Evolutionary conservation across 2,329 filamentous ascomycete species (phyloP).

Genomic region (Colletotrichum filicis): DNA sequence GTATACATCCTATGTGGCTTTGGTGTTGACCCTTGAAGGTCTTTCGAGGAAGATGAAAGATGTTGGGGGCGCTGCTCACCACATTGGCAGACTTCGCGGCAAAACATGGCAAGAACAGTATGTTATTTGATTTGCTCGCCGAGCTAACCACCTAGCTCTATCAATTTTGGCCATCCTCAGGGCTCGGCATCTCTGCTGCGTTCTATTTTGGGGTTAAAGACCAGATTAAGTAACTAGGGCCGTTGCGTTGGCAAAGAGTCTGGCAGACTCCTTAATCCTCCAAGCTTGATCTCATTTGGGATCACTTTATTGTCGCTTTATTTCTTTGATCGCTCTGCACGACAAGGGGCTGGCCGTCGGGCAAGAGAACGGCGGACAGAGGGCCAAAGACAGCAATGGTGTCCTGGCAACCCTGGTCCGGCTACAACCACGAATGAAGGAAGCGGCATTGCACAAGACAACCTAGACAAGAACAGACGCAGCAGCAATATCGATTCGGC

Average conservation of each 20-base stretch:
- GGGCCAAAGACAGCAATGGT: background rate
- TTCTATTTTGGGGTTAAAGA: background rate
- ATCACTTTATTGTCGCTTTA: background rate
- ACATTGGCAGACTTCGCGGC: slow-evolving; percentile 6
- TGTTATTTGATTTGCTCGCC: slow-evolving; percentile 1
- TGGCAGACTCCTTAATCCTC: background rate
- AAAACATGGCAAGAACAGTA: slow-evolving; percentile 22
- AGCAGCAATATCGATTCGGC: slow-evolving; percentile 11
- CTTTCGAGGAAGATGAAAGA: background rate
- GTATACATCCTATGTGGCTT: background rate
- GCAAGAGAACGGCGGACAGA: background rate
- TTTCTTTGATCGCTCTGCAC: slow-evolving; percentile 8
- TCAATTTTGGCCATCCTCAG: background rate
- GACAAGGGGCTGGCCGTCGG: background rate
- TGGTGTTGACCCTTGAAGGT: background rate
- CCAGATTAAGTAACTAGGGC: background rate
- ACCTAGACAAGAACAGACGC: background rate
- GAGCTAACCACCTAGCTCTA: slow-evolving; percentile 10
- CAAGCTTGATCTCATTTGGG: background rate
- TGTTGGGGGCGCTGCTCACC: background rate
- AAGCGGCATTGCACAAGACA: background rate
- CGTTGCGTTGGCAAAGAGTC: slow-evolving; percentile 8
- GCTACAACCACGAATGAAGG: background rate
- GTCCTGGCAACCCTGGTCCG: slow-evolving; percentile 2
- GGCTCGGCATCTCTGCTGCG: slow-evolving; percentile 8